Conservation (phyloP, 495 filamentous ascomycete species). For the Trichoderma erinaceum region DNA sequence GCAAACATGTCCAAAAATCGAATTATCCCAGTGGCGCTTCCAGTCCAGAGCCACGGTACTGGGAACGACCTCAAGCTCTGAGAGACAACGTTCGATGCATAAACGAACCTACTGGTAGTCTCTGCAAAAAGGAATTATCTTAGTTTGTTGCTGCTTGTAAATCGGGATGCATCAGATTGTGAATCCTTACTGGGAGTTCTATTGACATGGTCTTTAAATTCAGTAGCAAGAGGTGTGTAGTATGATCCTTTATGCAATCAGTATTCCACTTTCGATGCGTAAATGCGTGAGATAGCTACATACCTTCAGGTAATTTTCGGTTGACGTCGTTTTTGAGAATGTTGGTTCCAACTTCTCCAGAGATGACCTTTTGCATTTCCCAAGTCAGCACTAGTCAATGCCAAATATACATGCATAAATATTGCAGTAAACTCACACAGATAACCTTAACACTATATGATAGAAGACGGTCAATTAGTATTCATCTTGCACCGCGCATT, state of each 20-base stretch:
- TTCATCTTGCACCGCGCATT: not conserved
- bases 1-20: not conserved
- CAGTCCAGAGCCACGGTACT: not conserved
- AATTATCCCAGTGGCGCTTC: conserved; percentile 1
- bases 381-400: not conserved
- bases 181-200: not conserved
- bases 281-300: not conserved
- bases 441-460: not conserved
- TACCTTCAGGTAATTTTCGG: conserved; percentile 24
- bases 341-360: conserved; percentile 32
- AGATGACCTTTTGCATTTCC: conserved; percentile 26
- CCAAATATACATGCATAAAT: not conserved
- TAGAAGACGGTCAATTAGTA: not conserved
- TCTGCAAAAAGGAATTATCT: not conserved
- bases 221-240: not conserved
- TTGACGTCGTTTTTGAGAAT: conserved; percentile 26
- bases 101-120: conserved; percentile 4
- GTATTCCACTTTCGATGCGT: not conserved
- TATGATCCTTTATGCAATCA: conserved; percentile 14
- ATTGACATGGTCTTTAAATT: not conserved
- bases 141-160: not conserved
- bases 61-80: not conserved
- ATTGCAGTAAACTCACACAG: not conserved
- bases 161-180: not conserved
- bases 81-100: not conserved